Evolutionary conservation across 2,329 filamentous ascomycete species (phyloP), one percentile per base, ranked within the genome.

Genomic region (Ophiostoma ips): DNA sequence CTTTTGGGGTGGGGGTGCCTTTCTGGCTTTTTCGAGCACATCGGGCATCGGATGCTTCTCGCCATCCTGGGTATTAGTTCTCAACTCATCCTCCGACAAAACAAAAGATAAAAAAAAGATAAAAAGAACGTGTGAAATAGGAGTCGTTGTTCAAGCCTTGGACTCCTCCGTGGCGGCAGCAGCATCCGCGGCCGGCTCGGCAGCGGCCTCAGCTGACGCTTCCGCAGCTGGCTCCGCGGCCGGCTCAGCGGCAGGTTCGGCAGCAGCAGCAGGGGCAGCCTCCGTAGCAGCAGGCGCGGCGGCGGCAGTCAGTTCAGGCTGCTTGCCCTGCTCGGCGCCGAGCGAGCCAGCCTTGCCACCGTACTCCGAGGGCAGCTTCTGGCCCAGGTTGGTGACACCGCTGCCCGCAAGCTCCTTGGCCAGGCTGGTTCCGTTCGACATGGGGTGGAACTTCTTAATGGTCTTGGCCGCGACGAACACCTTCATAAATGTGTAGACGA

Each of bases 391-490:
- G 45, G 70, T 65, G 52, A 79, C 68, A 62, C 84, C 63, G 60
- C 61, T 68, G 13, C 19, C 36, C n/a, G 58, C 76, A 53, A 79
- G 69, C 64, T 79, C 76, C 12, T 69, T 70, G 16, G 78, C 79
- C 46, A 95, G 71, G 51, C 77, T 78, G 40, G 69, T 76, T 19
- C 89, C 88, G 58, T 84, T 85, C 55, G 75, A 73, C 68, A 89
- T 79, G 43, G 84, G 84, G 60, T 87, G 83, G 67, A 88, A 87
- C 63, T 88, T 88, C 68, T 82, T 82, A 56, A 84, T 73, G 1
- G 84, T 88, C 60, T 83, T 82, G 46, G 79, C 72, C 30, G 81
- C 79, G 40, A 88, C 70, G 63, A 89, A 83, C 16, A 86, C 66
- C 70, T 87, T 88, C 70, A 88, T 82, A 49, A 82, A 74, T 18